These are phyloP conservation scores for Zymoseptoria tritici DNA, from an alignment of 2,329 filamentous ascomycete genomes.

Conservation along the genomic window DNA sequence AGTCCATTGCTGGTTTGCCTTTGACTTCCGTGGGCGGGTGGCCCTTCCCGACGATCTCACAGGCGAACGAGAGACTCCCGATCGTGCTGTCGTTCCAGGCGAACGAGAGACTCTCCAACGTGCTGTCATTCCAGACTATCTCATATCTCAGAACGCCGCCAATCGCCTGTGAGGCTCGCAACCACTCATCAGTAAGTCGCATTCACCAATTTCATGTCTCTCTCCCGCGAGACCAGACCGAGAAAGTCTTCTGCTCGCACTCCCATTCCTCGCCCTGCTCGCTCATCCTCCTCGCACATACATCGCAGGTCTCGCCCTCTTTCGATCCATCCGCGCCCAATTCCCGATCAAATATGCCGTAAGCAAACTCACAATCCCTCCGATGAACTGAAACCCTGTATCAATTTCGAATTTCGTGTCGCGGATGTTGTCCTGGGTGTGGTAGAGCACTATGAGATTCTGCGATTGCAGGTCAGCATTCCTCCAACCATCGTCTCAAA, in stretches of 20 bases:
- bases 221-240: too few relatives aligned
- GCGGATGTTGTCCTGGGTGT: background rate
- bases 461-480: background rate
- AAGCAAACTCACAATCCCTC: background rate
- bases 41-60: too few relatives aligned
- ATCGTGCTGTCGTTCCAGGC: too few relatives aligned
- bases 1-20: too few relatives aligned
- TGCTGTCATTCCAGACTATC: too few relatives aligned
- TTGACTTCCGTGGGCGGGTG: too few relatives aligned
- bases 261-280: background rate
- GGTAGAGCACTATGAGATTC: background rate
- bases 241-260: background rate
- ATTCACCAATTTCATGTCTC: too few relatives aligned
- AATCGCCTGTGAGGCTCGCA: too few relatives aligned
- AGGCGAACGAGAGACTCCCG: too few relatives aligned
- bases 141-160: too few relatives aligned
- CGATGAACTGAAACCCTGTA: background rate
- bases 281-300: background rate
- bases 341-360: background rate
- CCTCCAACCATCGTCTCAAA: background rate
- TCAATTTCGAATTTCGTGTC: background rate
- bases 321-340: background rate
- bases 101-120: too few relatives aligned
- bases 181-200: too few relatives aligned
- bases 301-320: background rate